A percentile compares a stretch with the other conserved stretches of the same genome.
Conservation (phyloP, 2,329 filamentous ascomycete species). For the Ilyonectria sp. region DNA sequence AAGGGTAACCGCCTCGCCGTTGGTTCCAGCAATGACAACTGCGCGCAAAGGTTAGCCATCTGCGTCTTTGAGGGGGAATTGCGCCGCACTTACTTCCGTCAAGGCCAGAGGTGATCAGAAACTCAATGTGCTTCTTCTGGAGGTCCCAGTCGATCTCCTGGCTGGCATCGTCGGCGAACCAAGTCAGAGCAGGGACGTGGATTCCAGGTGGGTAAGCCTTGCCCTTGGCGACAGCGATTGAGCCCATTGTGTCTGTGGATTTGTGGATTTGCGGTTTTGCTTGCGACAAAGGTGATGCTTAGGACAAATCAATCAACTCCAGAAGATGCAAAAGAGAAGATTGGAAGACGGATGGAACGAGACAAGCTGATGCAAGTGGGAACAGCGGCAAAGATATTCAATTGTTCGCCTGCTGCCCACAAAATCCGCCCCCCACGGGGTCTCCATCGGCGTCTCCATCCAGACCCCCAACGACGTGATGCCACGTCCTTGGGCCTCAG, state of each 20-base stretch:
- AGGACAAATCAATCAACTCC: neutral
- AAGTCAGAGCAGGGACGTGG: constrained; percentile 71
- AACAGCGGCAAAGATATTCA: constrained; percentile 29
- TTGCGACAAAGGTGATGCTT: neutral
- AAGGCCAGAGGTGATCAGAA: constrained; percentile 67
- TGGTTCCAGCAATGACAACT: constrained; percentile 79
- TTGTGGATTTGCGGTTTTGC: constrained; percentile 9
- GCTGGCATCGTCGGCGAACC: constrained; percentile 62
- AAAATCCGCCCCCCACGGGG: constrained; percentile 29
- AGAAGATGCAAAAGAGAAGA: neutral
- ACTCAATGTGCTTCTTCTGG: constrained; percentile 68
- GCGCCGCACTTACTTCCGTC: constrained; percentile 58
- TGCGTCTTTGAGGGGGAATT: accelerated
- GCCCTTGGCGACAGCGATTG: constrained; percentile 44
- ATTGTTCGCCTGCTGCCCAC: constrained; percentile 28
- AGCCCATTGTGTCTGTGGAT: constrained; percentile 44
- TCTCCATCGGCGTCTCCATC: constrained; percentile 31
- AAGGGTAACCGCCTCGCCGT: constrained; percentile 81
- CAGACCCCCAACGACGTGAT: constrained; percentile 30
- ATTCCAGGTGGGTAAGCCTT: constrained; percentile 65
- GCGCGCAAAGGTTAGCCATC: constrained; percentile 31
- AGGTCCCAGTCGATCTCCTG: constrained; percentile 71
- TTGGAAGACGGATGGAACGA: constrained; percentile 15
- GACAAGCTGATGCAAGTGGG: constrained; percentile 25
- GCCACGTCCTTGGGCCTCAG: constrained; percentile 32